Conservation (phyloP, 2,329 filamentous ascomycete genomes). For the Emydomyces testavorans region DNA sequence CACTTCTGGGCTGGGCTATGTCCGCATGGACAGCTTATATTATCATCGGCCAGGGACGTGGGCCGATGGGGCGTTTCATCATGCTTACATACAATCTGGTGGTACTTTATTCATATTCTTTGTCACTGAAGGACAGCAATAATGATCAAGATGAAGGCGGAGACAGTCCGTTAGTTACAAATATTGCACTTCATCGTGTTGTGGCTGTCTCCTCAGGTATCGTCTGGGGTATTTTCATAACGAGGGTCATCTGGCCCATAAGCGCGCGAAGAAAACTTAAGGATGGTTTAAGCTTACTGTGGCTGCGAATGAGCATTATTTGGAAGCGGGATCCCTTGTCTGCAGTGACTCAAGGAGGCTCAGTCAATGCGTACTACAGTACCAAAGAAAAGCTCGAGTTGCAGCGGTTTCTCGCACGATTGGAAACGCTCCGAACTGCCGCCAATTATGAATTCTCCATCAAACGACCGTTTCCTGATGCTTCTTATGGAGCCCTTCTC, state of each 20-base stretch:
- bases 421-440: conserved; percentile 60
- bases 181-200: conserved; percentile 80
- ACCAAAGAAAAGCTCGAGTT: conserved; percentile 79
- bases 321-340: conserved; percentile 90
- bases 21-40: conserved; percentile 79
- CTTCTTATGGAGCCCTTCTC: conserved; percentile 61
- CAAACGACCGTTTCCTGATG: conserved; percentile 70
- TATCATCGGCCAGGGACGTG: conserved; percentile 71
- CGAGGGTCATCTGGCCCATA: conserved; percentile 84
- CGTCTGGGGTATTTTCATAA: conserved; percentile 84
- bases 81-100: conserved; percentile 93
- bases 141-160: conserved; percentile 81
- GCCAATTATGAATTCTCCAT: conserved; percentile 83
- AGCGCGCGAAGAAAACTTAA: conserved; percentile 80
- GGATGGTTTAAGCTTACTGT: conserved; percentile 78
- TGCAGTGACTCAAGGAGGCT: conserved; percentile 51
- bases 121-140: conserved; percentile 66
- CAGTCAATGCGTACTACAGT: conserved; percentile 60
- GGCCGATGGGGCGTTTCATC: conserved; percentile 84
- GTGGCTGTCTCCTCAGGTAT: conserved; percentile 77
- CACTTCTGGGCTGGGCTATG: conserved; percentile 69
- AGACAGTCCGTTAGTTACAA: conserved; percentile 66
- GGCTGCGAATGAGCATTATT: conserved; percentile 86
- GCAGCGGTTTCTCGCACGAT: conserved; percentile 61
- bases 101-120: conserved; percentile 83